Base-by-base conservation (phyloP, 305 asterid species). In the Coffea humblotiana region DNA sequence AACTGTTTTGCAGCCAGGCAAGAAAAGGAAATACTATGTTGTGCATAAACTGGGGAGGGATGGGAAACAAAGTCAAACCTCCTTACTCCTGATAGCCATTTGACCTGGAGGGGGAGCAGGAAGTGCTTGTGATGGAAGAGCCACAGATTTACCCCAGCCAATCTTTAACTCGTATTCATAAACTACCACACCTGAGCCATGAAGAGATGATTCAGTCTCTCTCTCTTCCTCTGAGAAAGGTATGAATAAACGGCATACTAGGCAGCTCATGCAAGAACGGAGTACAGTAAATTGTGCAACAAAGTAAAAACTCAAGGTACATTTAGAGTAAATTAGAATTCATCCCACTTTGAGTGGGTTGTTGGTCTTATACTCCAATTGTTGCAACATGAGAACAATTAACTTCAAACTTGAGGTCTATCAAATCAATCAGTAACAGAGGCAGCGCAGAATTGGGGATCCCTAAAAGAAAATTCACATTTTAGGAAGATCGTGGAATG, bases 41-140 rank as follows among this genome's bases (percentile, higher is more conserved):
- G 63, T 43, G 10, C 40, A 43, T 19, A 7, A n/a, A 43, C 74
- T 9, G 10, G 43, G 51, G n/a, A 27, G 6, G 12, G 10, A 35
- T 58, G 58, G 63, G 2, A 32, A 40, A 58, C 18, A 43, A 78
- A 40, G 80, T 1, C 89, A 70, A 66, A 94, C 98, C 97, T 92
- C 98, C 89, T 93, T 95, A 87, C 97, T 93, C 87, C 98, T 90
- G 86, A 95, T 95, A 82, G 98, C 98, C 98, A 95, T 95, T 15
- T 95, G 98, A 82, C 98, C 98, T 32, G 98, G 98, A 77, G 98
- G 98, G 32, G 98, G 98, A 79, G 98, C 98, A 80, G 98, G 98
- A 77, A 95, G 97, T 65, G 98, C 97, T 86, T 95, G 98, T 80
- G 98, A 92, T 80, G 98, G 98, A 83, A 95, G 98, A 81, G 98